Evolutionary conservation across 208 protist species (phyloP), one percentile per base, ranked within the genome.

Genomic region (Leishmania aethiopica): DNA sequence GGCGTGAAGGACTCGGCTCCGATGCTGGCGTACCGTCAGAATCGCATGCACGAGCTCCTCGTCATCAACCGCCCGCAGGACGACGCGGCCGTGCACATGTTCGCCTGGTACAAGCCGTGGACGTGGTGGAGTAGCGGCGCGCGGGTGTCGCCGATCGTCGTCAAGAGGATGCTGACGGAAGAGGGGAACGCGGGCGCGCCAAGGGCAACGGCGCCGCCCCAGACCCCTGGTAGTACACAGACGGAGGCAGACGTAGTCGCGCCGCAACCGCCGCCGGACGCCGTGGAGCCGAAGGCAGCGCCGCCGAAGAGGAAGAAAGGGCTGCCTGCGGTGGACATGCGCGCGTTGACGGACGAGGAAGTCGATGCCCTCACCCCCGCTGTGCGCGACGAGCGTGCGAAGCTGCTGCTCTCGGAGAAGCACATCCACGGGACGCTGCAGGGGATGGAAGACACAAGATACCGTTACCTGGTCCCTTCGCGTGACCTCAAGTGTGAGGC

Each of bases 391-490:
- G 89, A 97, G n/a, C 91, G 94, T 13, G 86, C 67, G 42, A 91
- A 90, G 79, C 45, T 96, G 37, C 81, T 95, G n/a, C 81, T 90
- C 83, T 75, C 87, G 3, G 93, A 95, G 76, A 86, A 85, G 69
- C n/a, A 60, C 32, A 80, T 97, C 22, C 94, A 97, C 83, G 74
- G 86, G 72, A 60, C 81, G 4, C 91, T 97, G 5, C 84, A 96
- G 49, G 81, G 86, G 22, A 90, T 97, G 62, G 94, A 97, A 81
- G 85, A 96, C 53, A 96, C 91, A 13, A 88, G 93, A 15, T 88
- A 93, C 57, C 81, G 85, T 11, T 97, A 96, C 78, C 60, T 97
- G 3, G 86, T 94, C 45, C 90, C 90, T 3, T 87, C 93, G 19
- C 78, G 71, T n/a, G 81, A 90, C 37, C 69, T 96, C 51, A 67